phyloP scores from a whole-genome alignment of 1,139 yeast genomes.

The Yamadazyma mexicana region DNA sequence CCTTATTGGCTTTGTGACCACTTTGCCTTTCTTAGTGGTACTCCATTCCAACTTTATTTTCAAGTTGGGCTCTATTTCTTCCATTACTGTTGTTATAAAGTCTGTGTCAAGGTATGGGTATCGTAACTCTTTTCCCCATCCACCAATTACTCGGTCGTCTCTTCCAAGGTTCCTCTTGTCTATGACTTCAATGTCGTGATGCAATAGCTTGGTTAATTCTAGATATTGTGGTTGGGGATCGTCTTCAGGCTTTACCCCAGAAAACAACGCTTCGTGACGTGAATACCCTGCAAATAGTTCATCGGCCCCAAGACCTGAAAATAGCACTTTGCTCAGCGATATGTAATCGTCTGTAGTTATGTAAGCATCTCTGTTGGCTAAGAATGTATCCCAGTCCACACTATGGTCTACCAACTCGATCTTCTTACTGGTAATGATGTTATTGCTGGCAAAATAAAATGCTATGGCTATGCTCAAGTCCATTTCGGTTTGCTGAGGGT shows the following conservation, averaged over 20 bases:
- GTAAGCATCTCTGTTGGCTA: conserved; percentile 15
- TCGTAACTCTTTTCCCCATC: conserved; percentile 88
- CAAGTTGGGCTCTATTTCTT: conserved; percentile 49
- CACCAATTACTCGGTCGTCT: conserved; percentile 83
- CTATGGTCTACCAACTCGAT: conserved; percentile 15
- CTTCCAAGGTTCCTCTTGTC: conserved; percentile 82
- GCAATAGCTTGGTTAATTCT: conserved; percentile 49
- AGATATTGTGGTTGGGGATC: conserved; percentile 21
- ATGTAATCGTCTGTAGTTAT: conserved; percentile 23
- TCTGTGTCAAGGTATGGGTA: conserved; percentile 80
- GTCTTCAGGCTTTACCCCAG: conserved; percentile 22
- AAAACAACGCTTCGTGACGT: conserved; percentile 60
- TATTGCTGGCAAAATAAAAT: conserved; percentile 83
- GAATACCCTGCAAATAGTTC: conserved; percentile 93
- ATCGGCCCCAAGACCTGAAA: conserved; percentile 98
- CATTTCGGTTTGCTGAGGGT: conserved; percentile 89
- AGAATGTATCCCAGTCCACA: conserved; percentile 24
- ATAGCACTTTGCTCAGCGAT: conserved; percentile 64
- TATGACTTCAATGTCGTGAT: conserved; percentile 68
- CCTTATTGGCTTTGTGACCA: conserved; percentile 37
- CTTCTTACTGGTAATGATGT: conserved; percentile 21
- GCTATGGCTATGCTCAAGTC: conserved; percentile 94
- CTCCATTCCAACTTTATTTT: conserved; percentile 43
- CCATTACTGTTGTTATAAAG: conserved; percentile 55
- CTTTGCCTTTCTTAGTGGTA: conserved; percentile 30